These are phyloP conservation scores for Apiotrichum sp. DNA, from an alignment of 1,284 basidiomycete genomes.

Conservation along the genomic window DNA sequence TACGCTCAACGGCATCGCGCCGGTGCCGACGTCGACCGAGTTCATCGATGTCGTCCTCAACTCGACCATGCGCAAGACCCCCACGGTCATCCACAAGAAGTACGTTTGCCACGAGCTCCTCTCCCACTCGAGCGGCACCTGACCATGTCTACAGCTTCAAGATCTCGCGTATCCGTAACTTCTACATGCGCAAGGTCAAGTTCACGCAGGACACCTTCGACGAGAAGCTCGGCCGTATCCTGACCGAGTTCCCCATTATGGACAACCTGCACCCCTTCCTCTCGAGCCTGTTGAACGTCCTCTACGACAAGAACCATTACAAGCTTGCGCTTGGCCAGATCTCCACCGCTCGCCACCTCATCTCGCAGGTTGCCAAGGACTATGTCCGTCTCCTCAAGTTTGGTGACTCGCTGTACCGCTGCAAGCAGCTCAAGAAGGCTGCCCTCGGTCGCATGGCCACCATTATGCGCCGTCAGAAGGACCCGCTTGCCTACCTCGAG, in stretches of 20 bases:
- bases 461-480: slow-evolving; percentile 93
- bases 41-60: slow-evolving; percentile 94
- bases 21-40: slow-evolving; percentile 90
- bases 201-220: slow-evolving; percentile 98
- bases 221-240: slow-evolving; percentile 89
- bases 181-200: slow-evolving; percentile 99
- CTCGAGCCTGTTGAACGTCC: slow-evolving; percentile 85
- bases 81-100: slow-evolving; percentile 96
- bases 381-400: slow-evolving; percentile 92
- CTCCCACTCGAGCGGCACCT: slow-evolving; percentile 36
- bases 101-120: slow-evolving; percentile 2
- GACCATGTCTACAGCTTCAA: slow-evolving; percentile 98
- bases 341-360: slow-evolving; percentile 84
- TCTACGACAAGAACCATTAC: slow-evolving; percentile 99
- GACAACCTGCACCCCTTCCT: slow-evolving; percentile 95
- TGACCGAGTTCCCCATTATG: slow-evolving; percentile 93
- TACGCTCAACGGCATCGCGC: slow-evolving; percentile 89
- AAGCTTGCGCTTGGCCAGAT: slow-evolving; percentile 93
- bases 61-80: slow-evolving; percentile 82
- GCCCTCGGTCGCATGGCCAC: slow-evolving; percentile 96
- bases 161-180: slow-evolving; percentile 57
- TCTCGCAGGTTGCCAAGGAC: slow-evolving; percentile 92
- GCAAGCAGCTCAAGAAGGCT: slow-evolving; percentile 92
- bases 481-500: slow-evolving; percentile 90
- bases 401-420: slow-evolving; percentile 89